These are phyloP conservation scores for Microbotryum intermedium DNA, from an alignment of 1,284 basidiomycete species.

Conservation along the genomic window DNA sequence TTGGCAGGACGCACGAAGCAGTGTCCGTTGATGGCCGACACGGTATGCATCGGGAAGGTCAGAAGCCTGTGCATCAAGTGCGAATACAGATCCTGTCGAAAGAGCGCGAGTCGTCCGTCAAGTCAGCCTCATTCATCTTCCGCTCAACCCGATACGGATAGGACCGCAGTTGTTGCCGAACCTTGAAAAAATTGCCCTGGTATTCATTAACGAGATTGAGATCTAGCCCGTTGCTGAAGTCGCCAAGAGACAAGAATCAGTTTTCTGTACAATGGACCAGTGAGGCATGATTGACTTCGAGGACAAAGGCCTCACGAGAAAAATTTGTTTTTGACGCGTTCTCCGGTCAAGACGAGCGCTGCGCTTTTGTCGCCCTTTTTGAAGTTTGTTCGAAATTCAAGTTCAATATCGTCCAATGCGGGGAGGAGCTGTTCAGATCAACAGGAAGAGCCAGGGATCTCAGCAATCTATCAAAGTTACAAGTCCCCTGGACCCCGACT, in stretches of 20 bases:
- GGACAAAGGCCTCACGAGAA: slow-evolving; percentile 13
- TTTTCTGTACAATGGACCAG: too few species aligned
- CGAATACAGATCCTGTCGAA: slow-evolving; percentile 20
- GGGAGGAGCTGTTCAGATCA: slow-evolving; percentile 16
- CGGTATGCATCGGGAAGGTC: slow-evolving; percentile 33
- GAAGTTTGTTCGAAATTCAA: slow-evolving; percentile 3
- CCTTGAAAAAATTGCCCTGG: slow-evolving; percentile 20
- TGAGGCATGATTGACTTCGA: neutral
- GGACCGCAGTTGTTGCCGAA: neutral
- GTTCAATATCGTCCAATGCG: slow-evolving; percentile 25
- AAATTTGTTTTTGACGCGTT: slow-evolving; percentile 24
- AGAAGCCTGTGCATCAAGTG: slow-evolving; percentile 25
- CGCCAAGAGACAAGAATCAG: too few species aligned
- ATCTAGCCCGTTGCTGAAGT: slow-evolving; percentile 23
- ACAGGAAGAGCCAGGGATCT: neutral
- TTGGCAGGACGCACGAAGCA: slow-evolving; percentile 25
- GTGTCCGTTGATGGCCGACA: slow-evolving; percentile 36
- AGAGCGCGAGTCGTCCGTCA: neutral
- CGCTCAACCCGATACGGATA: too few species aligned
- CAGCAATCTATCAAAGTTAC: neutral
- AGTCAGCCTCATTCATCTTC: too few species aligned
- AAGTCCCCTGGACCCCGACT: too few species aligned
- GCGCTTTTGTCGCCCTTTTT: slow-evolving; percentile 17
- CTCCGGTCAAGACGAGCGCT: slow-evolving; percentile 25
- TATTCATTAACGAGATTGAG: slow-evolving; percentile 16